These are phyloP conservation scores for Neurospora sp. DNA, from an alignment of 495 filamentous ascomycete species.

Conservation along the genomic window DNA sequence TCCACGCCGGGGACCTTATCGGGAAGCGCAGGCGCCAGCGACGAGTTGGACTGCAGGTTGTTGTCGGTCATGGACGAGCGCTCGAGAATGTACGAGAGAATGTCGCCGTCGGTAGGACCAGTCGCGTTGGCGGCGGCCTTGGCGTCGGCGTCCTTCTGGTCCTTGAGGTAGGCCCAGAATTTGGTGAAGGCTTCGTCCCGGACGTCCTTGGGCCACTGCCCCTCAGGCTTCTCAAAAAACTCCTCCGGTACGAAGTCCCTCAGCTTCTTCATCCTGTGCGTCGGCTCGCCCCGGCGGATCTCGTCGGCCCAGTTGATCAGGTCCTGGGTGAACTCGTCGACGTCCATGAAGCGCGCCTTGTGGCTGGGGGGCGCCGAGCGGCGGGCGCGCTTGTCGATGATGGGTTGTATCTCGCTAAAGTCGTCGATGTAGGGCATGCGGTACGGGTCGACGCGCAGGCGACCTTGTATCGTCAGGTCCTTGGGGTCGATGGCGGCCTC, in stretches of 20 bases:
- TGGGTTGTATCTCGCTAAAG: slow-evolving; percentile 62
- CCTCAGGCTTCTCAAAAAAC: slow-evolving; percentile 16
- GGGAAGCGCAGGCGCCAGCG: slow-evolving; percentile 32
- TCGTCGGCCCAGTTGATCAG: slow-evolving; percentile 36
- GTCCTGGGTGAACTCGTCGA: slow-evolving; percentile 46
- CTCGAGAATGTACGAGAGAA: slow-evolving; percentile 34
- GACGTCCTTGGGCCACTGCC: slow-evolving; percentile 18
- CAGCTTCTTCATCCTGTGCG: slow-evolving; percentile 22
- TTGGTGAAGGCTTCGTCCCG: slow-evolving; percentile 21
- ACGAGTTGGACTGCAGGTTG: slow-evolving; percentile 24
- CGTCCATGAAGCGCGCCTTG: slow-evolving; percentile 52
- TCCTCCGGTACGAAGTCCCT: slow-evolving; percentile 30
- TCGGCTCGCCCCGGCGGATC: slow-evolving; percentile 12
- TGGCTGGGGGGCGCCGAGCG: slow-evolving; percentile 37
- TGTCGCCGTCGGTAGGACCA: slow-evolving; percentile 32
- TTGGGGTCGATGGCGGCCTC: slow-evolving; percentile 69
- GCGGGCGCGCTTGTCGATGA: slow-evolving; percentile 50
- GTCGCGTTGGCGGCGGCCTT: slow-evolving; percentile 29
- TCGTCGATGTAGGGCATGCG: slow-evolving; percentile 74
- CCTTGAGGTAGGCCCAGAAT: slow-evolving; percentile 20
- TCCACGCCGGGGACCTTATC: slow-evolving; percentile 33
- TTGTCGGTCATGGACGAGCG: slow-evolving; percentile 26
- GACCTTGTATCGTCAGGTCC: slow-evolving; percentile 65
- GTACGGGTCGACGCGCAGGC: slow-evolving; percentile 59
- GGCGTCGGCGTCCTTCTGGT: slow-evolving; percentile 36